Base-by-base conservation (phyloP, 495 filamentous ascomycete species). In the Tirmania nivea region DNA sequence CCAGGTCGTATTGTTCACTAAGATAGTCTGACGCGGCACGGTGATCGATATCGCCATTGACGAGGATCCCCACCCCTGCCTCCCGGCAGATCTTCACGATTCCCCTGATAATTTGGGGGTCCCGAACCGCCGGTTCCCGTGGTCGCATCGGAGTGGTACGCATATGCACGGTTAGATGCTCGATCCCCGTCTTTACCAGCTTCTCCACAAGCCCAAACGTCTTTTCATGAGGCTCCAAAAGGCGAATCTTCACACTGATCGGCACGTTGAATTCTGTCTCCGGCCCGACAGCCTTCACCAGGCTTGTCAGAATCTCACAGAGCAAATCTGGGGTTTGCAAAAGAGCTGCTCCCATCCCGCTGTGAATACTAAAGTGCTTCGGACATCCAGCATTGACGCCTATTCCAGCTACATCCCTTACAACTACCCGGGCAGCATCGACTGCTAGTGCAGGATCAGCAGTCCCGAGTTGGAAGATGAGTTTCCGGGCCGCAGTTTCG, bases 331-430 rank as follows among this genome's bases (percentile, higher is more conserved):
- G 92, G 0, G 78, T 83, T 50, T 75, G 73, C 14, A 97, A 72
- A 19, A 97, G 69, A 3, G 87, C 90, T 0, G 92, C 90, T 34
- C 92, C 92, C 90, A 96, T 97, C 37, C 90, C 92, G 36, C 85
- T 82, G 54, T 71, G 73, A 10, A 87, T 92, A 57, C 79, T 86
- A 67, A 97, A 97, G 3, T 92, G 86, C 68, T 96, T 97, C 0
- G 90, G 90, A 66, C 90, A 97, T 6, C 90, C 90, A 6, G 89
- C 84, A 69, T 97, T 97, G 53, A 97, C 81, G 66, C 96, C 90
- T 55, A 97, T 95, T 39, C 92, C 90, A 0, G 79, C 78, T 0
- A 96, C 89, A 67, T 96, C 83, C 5, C 68, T 72, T 0, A 86
- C 92, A 10, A 97, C 82, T 7, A 94, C 62, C 55, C 77, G 76